Evolutionary conservation across 768 basidiomycete species (phyloP).

Genomic region (Inosperma sp.): DNA sequence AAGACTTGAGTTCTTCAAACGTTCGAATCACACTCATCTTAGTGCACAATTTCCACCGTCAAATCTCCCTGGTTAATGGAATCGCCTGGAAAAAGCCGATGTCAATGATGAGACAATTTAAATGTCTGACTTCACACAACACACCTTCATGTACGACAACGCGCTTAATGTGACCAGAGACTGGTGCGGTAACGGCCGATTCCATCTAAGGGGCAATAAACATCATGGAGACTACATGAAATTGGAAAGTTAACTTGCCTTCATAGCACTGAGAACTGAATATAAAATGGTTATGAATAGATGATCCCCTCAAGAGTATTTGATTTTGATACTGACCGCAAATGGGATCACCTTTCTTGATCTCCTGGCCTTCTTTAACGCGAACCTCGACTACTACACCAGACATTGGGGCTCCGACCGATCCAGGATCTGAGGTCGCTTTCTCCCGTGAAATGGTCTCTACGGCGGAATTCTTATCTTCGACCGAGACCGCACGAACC

Average conservation of each 20-base stretch:
- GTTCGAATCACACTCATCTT: constrained; percentile 7
- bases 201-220: constrained; percentile 69
- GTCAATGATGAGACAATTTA: constrained; percentile 7
- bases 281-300: constrained; percentile 21
- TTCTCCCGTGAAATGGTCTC: constrained; percentile 94
- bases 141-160: constrained; percentile 85
- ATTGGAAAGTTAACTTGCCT: constrained; percentile 48
- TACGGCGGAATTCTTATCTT: constrained; percentile 96
- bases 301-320: constrained; percentile 10
- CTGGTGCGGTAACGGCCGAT: constrained; percentile 92
- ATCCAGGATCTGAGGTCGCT: constrained; percentile 89
- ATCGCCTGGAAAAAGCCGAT: constrained; percentile 53
- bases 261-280: constrained; percentile 93
- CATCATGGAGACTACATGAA: constrained; percentile 8
- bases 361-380: constrained; percentile 96
- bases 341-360: constrained; percentile 96
- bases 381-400: constrained; percentile 98
- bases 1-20: neutral
- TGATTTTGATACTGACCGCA: constrained; percentile 56
- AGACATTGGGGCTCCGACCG: constrained; percentile 96
- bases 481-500: constrained; percentile 92
- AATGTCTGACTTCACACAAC: constrained; percentile 14
- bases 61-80: constrained; percentile 94
- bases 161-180: constrained; percentile 93
- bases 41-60: constrained; percentile 69